Conservation (phyloP, 495 filamentous ascomycete species). For the Aspergillus bertholletiae region DNA sequence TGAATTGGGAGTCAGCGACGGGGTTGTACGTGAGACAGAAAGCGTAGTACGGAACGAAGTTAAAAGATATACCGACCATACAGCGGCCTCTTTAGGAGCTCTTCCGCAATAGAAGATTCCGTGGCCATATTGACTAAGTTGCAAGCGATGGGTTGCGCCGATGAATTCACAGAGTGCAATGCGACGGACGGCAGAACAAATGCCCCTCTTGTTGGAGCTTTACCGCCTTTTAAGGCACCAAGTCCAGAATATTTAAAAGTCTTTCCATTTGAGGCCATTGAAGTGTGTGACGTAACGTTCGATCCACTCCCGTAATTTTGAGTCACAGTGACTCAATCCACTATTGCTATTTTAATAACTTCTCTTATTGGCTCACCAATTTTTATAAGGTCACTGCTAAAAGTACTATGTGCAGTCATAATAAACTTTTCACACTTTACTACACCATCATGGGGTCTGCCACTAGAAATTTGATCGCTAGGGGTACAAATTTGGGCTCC, state of each 20-base stretch:
- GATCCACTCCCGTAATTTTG: no score
- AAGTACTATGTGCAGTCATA: no score
- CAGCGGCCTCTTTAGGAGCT: conserved; percentile 58
- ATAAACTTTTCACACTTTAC: no score
- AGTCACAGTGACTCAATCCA: no score
- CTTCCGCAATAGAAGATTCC: conserved; percentile 28
- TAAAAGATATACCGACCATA: conserved; percentile 49
- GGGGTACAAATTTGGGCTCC: no score
- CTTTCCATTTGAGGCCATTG: no score
- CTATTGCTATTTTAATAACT: no score
- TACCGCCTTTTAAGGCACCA: conserved; percentile 2
- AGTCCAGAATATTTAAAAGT: no score
- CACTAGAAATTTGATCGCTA: no score
- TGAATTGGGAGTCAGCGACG: conserved; percentile 31
- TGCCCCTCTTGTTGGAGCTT: neutral
- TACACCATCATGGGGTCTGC: no score
- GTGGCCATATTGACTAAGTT: conserved; percentile 11
- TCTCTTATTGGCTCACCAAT: no score
- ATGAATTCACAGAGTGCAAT: neutral
- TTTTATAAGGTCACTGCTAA: no score
- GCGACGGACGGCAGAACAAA: conserved; percentile 1
- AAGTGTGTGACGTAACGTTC: neutral
- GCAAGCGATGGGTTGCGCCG: neutral
- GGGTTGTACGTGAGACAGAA: neutral
- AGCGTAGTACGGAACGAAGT: conserved; percentile 3